Conservation (phyloP, 2,329 filamentous ascomycete genomes). For the Botryotinia convoluta region DNA sequence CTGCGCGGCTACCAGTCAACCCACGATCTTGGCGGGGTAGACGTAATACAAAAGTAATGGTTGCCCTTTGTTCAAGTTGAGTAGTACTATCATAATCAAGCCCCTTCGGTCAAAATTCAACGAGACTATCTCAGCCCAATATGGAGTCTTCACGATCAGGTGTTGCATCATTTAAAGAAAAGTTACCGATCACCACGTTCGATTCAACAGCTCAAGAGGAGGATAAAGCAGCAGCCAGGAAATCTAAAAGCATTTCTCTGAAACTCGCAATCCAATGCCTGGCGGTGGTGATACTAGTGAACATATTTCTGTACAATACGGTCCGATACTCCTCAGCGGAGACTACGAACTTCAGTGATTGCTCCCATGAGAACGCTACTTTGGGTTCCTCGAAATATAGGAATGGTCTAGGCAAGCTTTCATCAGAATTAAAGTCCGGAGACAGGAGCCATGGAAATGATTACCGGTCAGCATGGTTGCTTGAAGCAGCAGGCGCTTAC, state of each 20-base stretch:
- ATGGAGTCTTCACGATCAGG: not conserved
- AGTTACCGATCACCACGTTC: not conserved
- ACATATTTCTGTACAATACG: not conserved
- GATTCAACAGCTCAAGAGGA: not conserved
- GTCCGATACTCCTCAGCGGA: not conserved
- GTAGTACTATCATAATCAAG: not conserved
- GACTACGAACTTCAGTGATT: too few species aligned
- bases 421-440: not conserved
- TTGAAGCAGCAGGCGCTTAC: not conserved
- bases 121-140: not conserved
- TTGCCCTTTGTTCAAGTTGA: not conserved
- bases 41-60: not conserved
- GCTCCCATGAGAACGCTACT: not conserved
- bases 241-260: not conserved
- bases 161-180: not conserved
- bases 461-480: not conserved
- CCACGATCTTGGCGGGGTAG: not conserved
- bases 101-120: not conserved
- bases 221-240: not conserved
- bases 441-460: not conserved
- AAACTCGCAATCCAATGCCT: constrained; percentile 1
- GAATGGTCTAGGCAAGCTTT: not conserved
- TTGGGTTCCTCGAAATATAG: not conserved
- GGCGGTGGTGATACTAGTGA: not conserved
- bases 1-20: not conserved